A percentile compares a stretch with the other conserved stretches of the same genome.
Evolutionary conservation across 2,329 filamentous ascomycete genomes (phyloP).

Genomic region (Neurospora sp.): DNA sequence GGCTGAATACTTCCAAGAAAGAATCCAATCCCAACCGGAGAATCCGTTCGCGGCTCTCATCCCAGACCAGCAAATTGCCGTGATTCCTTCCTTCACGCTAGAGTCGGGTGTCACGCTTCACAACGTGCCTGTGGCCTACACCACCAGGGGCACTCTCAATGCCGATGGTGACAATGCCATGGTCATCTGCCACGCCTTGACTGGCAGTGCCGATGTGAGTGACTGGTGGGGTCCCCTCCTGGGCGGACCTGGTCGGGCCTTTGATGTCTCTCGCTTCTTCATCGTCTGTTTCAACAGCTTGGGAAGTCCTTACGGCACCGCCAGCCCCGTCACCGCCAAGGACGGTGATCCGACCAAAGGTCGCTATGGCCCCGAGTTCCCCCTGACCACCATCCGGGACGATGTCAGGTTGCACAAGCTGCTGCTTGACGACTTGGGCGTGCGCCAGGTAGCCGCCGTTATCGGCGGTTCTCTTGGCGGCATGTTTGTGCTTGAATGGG

Average conservation of each 20-base stretch:
- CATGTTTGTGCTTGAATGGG: slow-evolving; percentile 87
- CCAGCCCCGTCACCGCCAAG: slow-evolving; percentile 81
- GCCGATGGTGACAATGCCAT: slow-evolving; percentile 54
- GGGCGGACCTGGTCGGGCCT: slow-evolving; percentile 66
- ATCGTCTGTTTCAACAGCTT: slow-evolving; percentile 79
- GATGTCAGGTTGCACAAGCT: slow-evolving; percentile 83
- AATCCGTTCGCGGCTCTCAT: slow-evolving; percentile 86
- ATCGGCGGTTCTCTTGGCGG: slow-evolving; percentile 80
- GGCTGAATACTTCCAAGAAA: slow-evolving; percentile 59
- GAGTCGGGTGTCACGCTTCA: slow-evolving; percentile 79
- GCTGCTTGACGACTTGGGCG: slow-evolving; percentile 69
- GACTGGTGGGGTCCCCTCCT: slow-evolving; percentile 86
- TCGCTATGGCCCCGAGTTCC: slow-evolving; percentile 90
- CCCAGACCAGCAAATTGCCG: slow-evolving; percentile 75
- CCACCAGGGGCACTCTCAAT: slow-evolving; percentile 51
- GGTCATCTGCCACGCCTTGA: slow-evolving; percentile 76
- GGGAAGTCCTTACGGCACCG: slow-evolving; percentile 76
- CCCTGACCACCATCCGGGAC: slow-evolving; percentile 86
- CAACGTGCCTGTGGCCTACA: slow-evolving; percentile 66
- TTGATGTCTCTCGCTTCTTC: slow-evolving; percentile 76
- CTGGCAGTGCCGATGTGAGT: slow-evolving; percentile 72
- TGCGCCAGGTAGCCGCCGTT: slow-evolving; percentile 67
- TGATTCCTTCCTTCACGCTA: slow-evolving; percentile 81
- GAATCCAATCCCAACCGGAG: slow-evolving; percentile 63
- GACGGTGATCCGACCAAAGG: slow-evolving; percentile 66